Evolutionary conservation across 805 yeast genomes (phyloP).

Genomic region (Wickerhamia fluorescens): DNA sequence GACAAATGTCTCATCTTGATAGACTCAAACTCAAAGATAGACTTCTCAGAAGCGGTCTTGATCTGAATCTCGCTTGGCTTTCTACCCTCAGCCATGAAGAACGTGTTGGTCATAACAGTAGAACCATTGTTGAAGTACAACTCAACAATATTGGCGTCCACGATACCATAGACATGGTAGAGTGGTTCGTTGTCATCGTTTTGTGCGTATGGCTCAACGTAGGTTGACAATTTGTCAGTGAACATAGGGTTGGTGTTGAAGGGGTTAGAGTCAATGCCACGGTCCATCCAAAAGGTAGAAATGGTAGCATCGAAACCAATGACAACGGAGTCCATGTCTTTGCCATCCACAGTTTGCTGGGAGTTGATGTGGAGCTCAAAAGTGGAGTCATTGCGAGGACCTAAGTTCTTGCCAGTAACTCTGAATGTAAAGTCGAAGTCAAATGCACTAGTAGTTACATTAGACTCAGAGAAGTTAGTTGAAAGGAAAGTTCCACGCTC

Average conservation of each 20-base stretch:
- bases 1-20: neutral
- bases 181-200: constrained; percentile 2
- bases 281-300: constrained; percentile 17
- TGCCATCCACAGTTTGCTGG: constrained; percentile 1
- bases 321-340: constrained; percentile 10
- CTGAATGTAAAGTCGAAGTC: neutral
- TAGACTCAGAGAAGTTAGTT: neutral
- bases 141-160: constrained; percentile 23
- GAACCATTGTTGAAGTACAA: constrained; percentile 23
- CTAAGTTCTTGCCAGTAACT: neutral
- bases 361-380: neutral
- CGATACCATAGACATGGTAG: constrained; percentile 20
- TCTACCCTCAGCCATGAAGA: constrained; percentile 12
- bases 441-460: neutral
- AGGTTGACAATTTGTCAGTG: constrained; percentile 15
- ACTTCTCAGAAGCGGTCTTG: neutral
- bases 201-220: constrained; percentile 11
- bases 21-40: neutral
- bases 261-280: constrained; percentile 13
- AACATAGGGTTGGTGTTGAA: constrained; percentile 18
- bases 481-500: neutral
- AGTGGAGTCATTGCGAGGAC: neutral
- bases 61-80: neutral
- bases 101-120: constrained; percentile 17
- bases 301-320: constrained; percentile 18